Base-by-base conservation (phyloP, 2,329 filamentous ascomycete species). In the Fusarium stilboides region DNA sequence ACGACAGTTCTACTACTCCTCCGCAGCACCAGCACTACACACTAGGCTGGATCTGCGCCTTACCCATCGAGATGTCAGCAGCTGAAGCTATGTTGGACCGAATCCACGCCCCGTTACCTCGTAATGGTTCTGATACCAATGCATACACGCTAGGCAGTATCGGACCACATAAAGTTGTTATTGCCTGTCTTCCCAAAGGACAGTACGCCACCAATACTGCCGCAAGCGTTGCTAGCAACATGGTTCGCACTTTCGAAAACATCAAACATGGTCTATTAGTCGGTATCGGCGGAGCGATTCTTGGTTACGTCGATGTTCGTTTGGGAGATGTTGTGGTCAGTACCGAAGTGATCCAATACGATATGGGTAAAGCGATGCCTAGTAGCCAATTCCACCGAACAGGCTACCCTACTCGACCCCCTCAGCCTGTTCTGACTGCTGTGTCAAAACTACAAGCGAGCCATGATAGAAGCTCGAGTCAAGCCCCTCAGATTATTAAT, bases 231-330 rank as follows among this genome's bases (percentile, higher is more conserved):
- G n/a, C 65, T 81, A 66, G n/a, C 0, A 14, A 66, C 2, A 3
- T 72, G 7, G 6, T 4, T 0, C 9, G 64, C 9, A 85, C 91
- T 36, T 89, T 81, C 59, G 86, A 37, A 0, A 43, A 34, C 0
- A 55, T 73, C 0, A n/a, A 42, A 0, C 2, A 62, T 1, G 54
- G 66, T 0, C 34, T 77, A 7, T 67, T 77, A 47, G 75, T 77
- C 0, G 76, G 75, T 0, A 74, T 77, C 4, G 73, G 71, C 0
- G 75, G 76, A 0, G 75, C 28, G 73, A 0, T 59, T 20, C 5
- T 67, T 44, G 3, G 52, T 22, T 14, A 47, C 3, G 8, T 12
- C 4, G 73, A 77, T 3, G 42, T 77, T 4, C 68, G 71, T 3
- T 49, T 77, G 0, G 76, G 76, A 0, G 76, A 78, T 14, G 20